Evolutionary conservation across 352 stramenopile genomes (phyloP).

Genomic region (Pythium apleroticum): DNA sequence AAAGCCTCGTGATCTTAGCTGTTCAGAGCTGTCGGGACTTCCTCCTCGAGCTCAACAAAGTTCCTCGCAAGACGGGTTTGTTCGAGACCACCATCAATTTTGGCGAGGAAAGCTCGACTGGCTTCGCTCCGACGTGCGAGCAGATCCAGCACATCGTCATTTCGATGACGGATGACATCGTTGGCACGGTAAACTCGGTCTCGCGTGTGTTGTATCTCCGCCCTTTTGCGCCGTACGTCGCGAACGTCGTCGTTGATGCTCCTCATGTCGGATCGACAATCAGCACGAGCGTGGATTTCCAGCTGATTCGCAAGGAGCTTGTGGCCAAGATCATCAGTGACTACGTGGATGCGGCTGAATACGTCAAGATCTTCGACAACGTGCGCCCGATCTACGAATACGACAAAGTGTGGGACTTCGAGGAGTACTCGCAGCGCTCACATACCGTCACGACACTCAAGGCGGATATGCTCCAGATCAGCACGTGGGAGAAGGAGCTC

Average conservation of each 20-base stretch:
- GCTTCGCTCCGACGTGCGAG: conserved; percentile 86
- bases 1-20: conserved; percentile 87
- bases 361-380: conserved; percentile 92
- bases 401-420: conserved; percentile 89
- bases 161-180: conserved; percentile 87
- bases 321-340: conserved; percentile 85
- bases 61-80: conserved; percentile 85
- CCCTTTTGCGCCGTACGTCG: conserved; percentile 81
- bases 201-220: conserved; percentile 88
- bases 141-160: conserved; percentile 90
- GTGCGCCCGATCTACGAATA: conserved; percentile 92
- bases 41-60: conserved; percentile 87
- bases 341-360: conserved; percentile 86
- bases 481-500: conserved; percentile 92
- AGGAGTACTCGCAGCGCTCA: conserved; percentile 76
- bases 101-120: conserved; percentile 57
- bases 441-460: conserved; percentile 89
- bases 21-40: conserved; percentile 86
- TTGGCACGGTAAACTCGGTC: conserved; percentile 87
- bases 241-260: conserved; percentile 62
- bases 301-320: conserved; percentile 71
- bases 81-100: conserved; percentile 95
- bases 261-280: conserved; percentile 81
- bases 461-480: conserved; percentile 90
- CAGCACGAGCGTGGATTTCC: conserved; percentile 67